Conservation (phyloP, 345 rosid genomes). For the Rhizophora mangle region DNA sequence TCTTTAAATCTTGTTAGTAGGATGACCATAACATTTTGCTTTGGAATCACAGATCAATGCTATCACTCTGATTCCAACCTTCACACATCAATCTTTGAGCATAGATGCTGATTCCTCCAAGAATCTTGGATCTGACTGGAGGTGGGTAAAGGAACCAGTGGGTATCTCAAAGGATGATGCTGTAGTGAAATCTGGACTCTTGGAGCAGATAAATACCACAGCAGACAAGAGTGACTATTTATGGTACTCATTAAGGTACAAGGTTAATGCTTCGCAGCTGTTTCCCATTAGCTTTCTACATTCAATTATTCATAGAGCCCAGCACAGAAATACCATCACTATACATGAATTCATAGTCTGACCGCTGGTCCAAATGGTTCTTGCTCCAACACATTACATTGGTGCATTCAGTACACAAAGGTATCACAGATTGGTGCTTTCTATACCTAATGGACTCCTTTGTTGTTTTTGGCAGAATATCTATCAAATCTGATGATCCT, state of each 20-base stretch:
- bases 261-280: conserved; percentile 3
- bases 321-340: no score
- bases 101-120: conserved; percentile 43
- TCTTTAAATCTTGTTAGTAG: neutral
- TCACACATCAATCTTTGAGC: conserved; percentile 40
- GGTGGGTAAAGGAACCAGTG: conserved; percentile 74
- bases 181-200: conserved; percentile 56
- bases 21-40: conserved; percentile 9
- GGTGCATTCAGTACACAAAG: neutral
- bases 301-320: no score
- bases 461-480: conserved; percentile 38
- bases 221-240: conserved; percentile 83
- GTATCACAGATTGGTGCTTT: neutral
- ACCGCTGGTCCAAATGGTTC: neutral
- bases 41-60: conserved; percentile 58
- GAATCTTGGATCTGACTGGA: conserved; percentile 57
- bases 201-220: conserved; percentile 87
- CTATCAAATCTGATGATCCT: conserved; percentile 47
- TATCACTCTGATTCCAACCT: conserved; percentile 51
- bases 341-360: neutral
- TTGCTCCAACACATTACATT: neutral
- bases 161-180: conserved; percentile 72
- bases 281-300: neutral
- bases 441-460: neutral
- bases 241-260: conserved; percentile 88